Evolutionary conservation across 129 eudicot genomes (phyloP).

Genomic region (Tagetes erecta): DNA sequence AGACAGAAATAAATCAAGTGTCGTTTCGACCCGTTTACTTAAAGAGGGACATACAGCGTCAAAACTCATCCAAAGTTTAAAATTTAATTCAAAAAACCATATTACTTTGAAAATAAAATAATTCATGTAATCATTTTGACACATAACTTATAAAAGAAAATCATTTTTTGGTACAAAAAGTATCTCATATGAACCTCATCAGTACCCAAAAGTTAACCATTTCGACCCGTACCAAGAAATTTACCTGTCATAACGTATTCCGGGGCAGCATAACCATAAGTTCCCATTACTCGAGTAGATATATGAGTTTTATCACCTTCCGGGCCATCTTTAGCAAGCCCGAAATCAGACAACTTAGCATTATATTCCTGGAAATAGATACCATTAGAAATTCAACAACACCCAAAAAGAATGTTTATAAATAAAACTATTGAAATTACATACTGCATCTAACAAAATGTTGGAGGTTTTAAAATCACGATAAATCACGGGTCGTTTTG

Average conservation of each 20-base stretch:
- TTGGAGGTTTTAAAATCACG: slow-evolving; percentile 97
- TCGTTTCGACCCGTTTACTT: neutral
- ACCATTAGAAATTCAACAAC: slow-evolving; percentile 6
- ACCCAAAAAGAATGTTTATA: neutral
- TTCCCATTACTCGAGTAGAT: slow-evolving; percentile 97
- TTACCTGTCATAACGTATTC: slow-evolving; percentile 94
- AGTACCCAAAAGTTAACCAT: neutral
- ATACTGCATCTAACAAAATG: slow-evolving; percentile 84
- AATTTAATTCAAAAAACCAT: neutral
- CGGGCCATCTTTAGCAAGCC: slow-evolving; percentile 98
- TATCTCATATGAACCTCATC: neutral
- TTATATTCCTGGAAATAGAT: slow-evolving; percentile 69
- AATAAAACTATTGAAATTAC: slow-evolving; percentile 22
- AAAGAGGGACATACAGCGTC: neutral
- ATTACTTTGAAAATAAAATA: neutral
- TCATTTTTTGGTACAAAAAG: neutral
- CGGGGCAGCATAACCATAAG: slow-evolving; percentile 95
- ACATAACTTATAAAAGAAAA: neutral
- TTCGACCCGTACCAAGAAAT: neutral
- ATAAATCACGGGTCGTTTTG: slow-evolving; percentile 86
- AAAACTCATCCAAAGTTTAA: neutral
- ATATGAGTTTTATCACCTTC: slow-evolving; percentile 96
- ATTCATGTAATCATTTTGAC: neutral
- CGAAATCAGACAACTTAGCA: slow-evolving; percentile 94
- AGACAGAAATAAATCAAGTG: neutral